These are phyloP conservation scores for Suillus hirtellus DNA, from an alignment of 768 basidiomycete genomes.

Conservation along the genomic window DNA sequence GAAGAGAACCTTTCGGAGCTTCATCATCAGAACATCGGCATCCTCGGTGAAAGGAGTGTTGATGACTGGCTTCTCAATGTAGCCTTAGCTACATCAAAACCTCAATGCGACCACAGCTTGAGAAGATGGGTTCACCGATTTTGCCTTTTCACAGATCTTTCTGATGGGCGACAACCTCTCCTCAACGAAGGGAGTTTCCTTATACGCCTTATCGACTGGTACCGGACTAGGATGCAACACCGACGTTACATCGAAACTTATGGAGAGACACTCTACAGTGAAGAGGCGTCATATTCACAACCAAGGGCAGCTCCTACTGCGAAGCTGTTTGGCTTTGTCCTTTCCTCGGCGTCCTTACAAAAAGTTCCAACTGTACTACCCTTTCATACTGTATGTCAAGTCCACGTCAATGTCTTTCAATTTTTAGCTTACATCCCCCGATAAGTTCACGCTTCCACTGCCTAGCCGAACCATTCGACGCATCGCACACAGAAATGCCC, in stretches of 20 bases:
- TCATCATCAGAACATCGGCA: slow-evolving; percentile 32
- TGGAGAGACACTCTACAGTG: slow-evolving; percentile 29
- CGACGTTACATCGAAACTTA: slow-evolving; percentile 42
- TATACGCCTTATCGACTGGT: slow-evolving; percentile 45
- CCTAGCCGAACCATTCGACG: slow-evolving; percentile 41
- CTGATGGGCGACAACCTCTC: slow-evolving; percentile 19
- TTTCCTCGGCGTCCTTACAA: slow-evolving; percentile 29
- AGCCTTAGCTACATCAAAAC: slow-evolving; percentile 26
- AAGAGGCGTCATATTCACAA: slow-evolving; percentile 13
- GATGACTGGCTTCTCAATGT: slow-evolving; percentile 41
- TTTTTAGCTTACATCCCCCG: slow-evolving; percentile 4
- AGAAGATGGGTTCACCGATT: slow-evolving; percentile 35
- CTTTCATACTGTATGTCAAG: slow-evolving; percentile 45
- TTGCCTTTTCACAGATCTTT: slow-evolving; percentile 26
- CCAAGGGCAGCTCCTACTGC: slow-evolving; percentile 12
- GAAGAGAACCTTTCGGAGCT: slow-evolving; percentile 37
- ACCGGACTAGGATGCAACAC: slow-evolving; percentile 42
- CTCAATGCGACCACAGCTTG: slow-evolving; percentile 27
- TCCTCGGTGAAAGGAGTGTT: slow-evolving; percentile 28
- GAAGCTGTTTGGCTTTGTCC: slow-evolving; percentile 22
- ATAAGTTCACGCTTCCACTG: slow-evolving; percentile 48
- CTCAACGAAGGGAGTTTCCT: slow-evolving; percentile 45
- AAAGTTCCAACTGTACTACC: slow-evolving; percentile 45
- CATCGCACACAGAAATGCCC: slow-evolving; percentile 48
- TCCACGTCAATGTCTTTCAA: not conserved